Conservation (phyloP, 2,329 filamentous ascomycete species). For the Grosmannia clavigera region DNA sequence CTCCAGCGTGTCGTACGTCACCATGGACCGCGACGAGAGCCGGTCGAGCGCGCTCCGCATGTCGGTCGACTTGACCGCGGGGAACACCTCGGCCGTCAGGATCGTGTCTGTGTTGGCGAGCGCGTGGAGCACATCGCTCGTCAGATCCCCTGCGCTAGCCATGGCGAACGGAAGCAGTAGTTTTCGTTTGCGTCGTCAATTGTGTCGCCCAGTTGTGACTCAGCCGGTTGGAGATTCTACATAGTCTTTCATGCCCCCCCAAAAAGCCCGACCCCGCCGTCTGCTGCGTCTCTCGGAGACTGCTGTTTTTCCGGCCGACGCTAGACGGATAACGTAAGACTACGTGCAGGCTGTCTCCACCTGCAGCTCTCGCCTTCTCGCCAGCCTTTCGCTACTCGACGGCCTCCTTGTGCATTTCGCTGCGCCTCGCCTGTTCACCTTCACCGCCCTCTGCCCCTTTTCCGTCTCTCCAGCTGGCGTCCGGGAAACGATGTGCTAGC, state of each 20-base stretch:
- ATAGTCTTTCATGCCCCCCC: not conserved
- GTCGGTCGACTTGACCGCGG: conserved; percentile 48
- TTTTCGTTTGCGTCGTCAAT: not conserved
- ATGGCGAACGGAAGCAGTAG: not conserved
- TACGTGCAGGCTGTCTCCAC: too few species aligned
- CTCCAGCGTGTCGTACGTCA: conserved; percentile 74
- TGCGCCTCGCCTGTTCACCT: too few species aligned
- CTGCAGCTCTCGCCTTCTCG: too few species aligned
- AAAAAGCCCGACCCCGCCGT: not conserved
- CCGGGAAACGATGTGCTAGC: not conserved
- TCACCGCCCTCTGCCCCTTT: not conserved
- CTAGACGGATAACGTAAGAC: too few species aligned
- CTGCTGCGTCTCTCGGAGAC: too few species aligned
- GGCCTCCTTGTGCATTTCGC: too few species aligned
- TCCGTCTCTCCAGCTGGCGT: not conserved
- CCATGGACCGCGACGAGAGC: conserved; percentile 72
- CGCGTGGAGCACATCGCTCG: conserved; percentile 51
- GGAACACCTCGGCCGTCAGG: conserved; percentile 58
- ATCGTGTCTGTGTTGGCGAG: conserved; percentile 53
- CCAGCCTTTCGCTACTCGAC: not conserved
- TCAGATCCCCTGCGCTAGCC: conserved; percentile 40
- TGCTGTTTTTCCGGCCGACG: too few species aligned
- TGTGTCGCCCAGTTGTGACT: not conserved
- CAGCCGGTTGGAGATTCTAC: not conserved
- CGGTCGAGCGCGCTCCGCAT: conserved; percentile 85